A percentile compares a stretch with the other conserved stretches of the same genome.
Evolutionary conservation across 345 rosid genomes (phyloP).

Genomic region (Dipteronia sinensis): DNA sequence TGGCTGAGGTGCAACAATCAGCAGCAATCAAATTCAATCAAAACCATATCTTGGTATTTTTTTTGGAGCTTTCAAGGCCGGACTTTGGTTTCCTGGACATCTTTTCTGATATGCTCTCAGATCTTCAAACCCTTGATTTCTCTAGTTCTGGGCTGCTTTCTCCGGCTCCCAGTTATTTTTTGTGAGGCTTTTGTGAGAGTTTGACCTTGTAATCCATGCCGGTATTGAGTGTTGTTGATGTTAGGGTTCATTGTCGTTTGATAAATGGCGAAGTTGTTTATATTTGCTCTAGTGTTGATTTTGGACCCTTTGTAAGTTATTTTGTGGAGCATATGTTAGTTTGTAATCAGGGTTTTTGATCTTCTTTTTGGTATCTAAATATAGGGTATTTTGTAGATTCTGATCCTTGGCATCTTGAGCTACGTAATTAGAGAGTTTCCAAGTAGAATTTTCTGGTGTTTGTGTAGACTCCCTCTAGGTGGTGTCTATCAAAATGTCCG

Average conservation of each 20-base stretch:
- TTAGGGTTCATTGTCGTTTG: conserved; percentile 19
- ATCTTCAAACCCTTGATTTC: conserved; percentile 46
- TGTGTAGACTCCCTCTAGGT: conserved; percentile 25
- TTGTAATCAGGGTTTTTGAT: conserved; percentile 32
- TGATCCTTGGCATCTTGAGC: conserved; percentile 17
- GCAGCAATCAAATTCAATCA: too few relatives aligned
- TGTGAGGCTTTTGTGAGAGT: conserved; percentile 51
- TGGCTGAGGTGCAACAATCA: too few relatives aligned
- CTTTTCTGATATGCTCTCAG: conserved; percentile 50
- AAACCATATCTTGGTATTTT: conserved; percentile 50
- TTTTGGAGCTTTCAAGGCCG: conserved; percentile 48
- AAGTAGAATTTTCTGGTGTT: conserved; percentile 21
- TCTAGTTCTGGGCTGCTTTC: conserved; percentile 49
- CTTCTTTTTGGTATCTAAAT: conserved; percentile 15
- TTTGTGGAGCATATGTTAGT: conserved; percentile 17
- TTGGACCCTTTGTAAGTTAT: conserved; percentile 15
- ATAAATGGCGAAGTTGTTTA: conserved; percentile 1
- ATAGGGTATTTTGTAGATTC: conserved; percentile 21
- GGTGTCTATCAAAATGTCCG: conserved; percentile 51
- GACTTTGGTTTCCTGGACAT: conserved; percentile 48
- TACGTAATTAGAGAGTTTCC: conserved; percentile 32
- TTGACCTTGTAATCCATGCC: conserved; percentile 32
- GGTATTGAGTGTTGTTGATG: conserved; percentile 32
- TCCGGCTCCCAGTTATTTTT: conserved; percentile 49
- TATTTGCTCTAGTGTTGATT: conserved; percentile 24